phyloP scores from a whole-genome alignment of 2,329 filamentous ascomycete species.

The Botrytis tulipae region DNA sequence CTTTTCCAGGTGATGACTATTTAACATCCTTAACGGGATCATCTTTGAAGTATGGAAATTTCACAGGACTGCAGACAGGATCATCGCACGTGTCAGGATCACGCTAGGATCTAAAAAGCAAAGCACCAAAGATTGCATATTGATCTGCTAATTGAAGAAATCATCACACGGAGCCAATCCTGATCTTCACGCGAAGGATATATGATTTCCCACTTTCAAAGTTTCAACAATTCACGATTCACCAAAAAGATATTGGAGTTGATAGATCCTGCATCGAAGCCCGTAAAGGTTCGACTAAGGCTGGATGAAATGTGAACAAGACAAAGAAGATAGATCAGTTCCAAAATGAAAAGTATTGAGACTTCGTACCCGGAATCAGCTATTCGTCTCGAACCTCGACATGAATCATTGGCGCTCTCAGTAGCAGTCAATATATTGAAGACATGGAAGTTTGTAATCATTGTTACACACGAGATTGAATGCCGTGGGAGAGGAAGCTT shows the following conservation, averaged over 20 bases:
- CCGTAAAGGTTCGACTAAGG: not conserved
- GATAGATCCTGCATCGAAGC: not conserved
- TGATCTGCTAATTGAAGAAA: not conserved
- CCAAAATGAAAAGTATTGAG: not conserved
- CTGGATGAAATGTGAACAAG: not conserved
- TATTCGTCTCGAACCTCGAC: not conserved
- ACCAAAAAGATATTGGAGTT: not conserved
- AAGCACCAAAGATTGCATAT: not conserved
- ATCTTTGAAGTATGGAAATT: not conserved
- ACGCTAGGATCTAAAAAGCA: not conserved
- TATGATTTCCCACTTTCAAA: no score
- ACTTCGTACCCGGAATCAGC: not conserved
- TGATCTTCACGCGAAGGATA: not conserved
- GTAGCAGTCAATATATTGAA: not conserved
- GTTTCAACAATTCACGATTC: rapidly evolving
- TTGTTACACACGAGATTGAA: not conserved
- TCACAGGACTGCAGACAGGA: not conserved
- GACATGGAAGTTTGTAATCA: not conserved
- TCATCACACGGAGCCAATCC: no score
- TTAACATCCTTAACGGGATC: not conserved
- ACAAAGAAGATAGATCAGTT: not conserved
- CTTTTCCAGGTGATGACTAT: not conserved
- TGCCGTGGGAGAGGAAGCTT: not conserved
- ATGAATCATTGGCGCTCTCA: not conserved
- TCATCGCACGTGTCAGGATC: not conserved